These are phyloP conservation scores for Penicillium goetzii DNA, from an alignment of 495 filamentous ascomycete genomes.

Conservation along the genomic window DNA sequence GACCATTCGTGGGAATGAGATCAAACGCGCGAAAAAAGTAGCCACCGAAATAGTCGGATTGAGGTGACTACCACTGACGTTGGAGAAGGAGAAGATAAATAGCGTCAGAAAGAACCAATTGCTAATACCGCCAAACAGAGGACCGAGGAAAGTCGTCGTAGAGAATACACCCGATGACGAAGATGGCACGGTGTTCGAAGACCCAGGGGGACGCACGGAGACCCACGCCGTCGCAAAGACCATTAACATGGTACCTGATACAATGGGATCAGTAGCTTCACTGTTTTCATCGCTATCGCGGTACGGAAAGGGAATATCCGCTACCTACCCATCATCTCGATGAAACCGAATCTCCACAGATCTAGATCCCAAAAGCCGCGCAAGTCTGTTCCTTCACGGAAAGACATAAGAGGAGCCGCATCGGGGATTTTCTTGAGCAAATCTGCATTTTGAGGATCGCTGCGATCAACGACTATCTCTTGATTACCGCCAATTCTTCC, in stretches of 20 bases:
- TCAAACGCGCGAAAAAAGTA: not conserved
- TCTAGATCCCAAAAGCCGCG: not conserved
- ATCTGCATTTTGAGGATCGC: not conserved
- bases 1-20: not conserved
- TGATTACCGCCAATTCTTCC: not conserved
- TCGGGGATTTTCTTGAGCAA: not conserved
- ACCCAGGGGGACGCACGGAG: not conserved
- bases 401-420: not conserved
- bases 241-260: not conserved
- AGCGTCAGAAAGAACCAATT: conserved; percentile 1
- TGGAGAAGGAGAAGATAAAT: conserved; percentile 1
- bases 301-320: not conserved
- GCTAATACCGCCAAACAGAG: not conserved
- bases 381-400: not conserved
- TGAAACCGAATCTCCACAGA: conserved; percentile 3
- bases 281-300: not conserved
- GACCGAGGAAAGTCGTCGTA: not conserved
- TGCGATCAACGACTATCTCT: not conserved
- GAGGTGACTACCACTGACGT: not conserved
- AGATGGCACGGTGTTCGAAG: not conserved
- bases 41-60: not conserved
- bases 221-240: not conserved
- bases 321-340: not conserved
- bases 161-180: not conserved
- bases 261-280: not conserved